A percentile compares a stretch with the other conserved stretches of the same genome.
These are phyloP conservation scores for Epichloe glyceriae DNA, from an alignment of 2,329 filamentous ascomycete genomes.

Conservation along the genomic window DNA sequence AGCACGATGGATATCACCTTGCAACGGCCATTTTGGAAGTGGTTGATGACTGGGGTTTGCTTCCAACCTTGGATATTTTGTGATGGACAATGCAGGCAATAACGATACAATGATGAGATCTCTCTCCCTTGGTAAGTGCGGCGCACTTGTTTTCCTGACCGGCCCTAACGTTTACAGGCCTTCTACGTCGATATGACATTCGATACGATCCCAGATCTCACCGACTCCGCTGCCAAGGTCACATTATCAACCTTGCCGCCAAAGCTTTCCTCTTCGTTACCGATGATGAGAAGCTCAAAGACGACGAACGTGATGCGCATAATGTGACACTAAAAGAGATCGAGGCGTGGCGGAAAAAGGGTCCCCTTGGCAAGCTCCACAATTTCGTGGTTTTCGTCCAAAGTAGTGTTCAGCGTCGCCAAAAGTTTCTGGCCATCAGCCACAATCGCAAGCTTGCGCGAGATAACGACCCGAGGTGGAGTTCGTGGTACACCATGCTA, in stretches of 20 bases:
- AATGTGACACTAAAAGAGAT: conserved; percentile 1
- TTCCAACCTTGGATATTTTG: conserved; percentile 2
- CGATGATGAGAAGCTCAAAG: conserved; percentile 7
- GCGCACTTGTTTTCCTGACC: no score
- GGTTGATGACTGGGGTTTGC: no score
- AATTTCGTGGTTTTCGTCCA: conserved; percentile 8
- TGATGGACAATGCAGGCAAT: conserved; percentile 9
- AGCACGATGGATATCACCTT: no score
- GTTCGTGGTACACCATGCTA: no score
- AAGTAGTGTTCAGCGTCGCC: conserved; percentile 5
- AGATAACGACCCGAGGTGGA: no score
- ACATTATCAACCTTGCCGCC: conserved; percentile 7
- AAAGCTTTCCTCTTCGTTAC: conserved; percentile 9
- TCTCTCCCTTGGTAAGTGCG: no score
- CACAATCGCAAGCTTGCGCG: conserved; percentile 2
- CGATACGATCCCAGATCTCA: background rate
- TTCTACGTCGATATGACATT: no score
- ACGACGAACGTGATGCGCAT: background rate
- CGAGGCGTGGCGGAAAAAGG: conserved; percentile 5
- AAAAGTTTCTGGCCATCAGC: conserved; percentile 1
- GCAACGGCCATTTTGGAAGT: no score
- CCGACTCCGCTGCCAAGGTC: conserved; percentile 6
- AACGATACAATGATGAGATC: conserved; percentile 8
- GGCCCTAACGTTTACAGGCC: no score
- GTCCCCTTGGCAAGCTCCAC: conserved; percentile 8